Base-by-base conservation (phyloP, 1,284 basidiomycete species). In the Ustilago nuda region DNA sequence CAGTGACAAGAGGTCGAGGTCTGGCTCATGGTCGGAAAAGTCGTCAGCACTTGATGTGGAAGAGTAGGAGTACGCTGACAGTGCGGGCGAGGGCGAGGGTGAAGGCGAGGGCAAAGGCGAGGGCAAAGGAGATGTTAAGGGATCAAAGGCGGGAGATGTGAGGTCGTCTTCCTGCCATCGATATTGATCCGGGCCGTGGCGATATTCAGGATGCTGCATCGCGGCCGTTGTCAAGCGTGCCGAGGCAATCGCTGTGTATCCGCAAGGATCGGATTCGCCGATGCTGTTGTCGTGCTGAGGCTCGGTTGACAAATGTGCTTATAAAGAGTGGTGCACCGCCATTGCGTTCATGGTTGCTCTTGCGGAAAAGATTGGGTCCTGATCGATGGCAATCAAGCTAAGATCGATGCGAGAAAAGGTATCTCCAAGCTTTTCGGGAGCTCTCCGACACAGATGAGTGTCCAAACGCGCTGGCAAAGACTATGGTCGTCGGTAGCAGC, bases 21-120 rank as follows among this genome's bases (percentile, higher is more conserved):
- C 78, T n/a, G 66, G 60, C 17, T 72, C 72, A 5, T 72, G 61
- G 12, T 76, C 74, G 13, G 74, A 75, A 13, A 66, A 57, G 56
- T 76, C 72, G 33, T 61, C 66, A 12, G 58, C 52, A 37, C 66
- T 73, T 12, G 72, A 68, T 33, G 76, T 41, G 23, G 76, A 73
- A 2, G 76, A 63, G 61, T 63, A 78, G 17, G 76, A 76, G 41
- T 70, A 80, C 13, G 78, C 78, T 4, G 76, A 78, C 8, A 80
- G 59, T 2, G 76, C 72, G 7, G 78, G 78, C 8, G 78, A 80
- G 0, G 78, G 78, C 8, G 78, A 80, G 0, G 78, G 73, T 0
- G 76, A 71, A 0, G 77, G 71, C 11, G 72, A 68, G 7, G 78
- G 78, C 8, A 76, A 80, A 1, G 78, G 73, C 1, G 76, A 71